Conservation (phyloP, 2,329 filamentous ascomycete genomes). For the Mollisiaceae sp. region DNA sequence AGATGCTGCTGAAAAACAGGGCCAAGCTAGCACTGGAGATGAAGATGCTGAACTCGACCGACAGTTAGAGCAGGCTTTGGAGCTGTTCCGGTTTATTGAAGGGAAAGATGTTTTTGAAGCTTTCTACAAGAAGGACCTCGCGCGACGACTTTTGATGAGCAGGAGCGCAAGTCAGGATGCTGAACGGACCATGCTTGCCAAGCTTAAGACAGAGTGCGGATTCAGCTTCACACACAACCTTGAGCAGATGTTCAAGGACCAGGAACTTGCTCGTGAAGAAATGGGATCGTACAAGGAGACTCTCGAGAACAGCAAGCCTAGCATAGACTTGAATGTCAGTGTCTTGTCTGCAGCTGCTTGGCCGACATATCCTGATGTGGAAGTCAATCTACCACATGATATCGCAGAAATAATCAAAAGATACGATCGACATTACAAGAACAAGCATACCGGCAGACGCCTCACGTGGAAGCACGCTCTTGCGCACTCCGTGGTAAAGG, state of each 20-base stretch:
- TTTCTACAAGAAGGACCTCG: conserved; percentile 98
- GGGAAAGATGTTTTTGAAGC: conserved; percentile 98
- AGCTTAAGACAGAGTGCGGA: conserved; percentile 91
- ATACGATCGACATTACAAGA: conserved; percentile 86
- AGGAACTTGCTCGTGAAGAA: conserved; percentile 90
- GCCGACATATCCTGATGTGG: conserved; percentile 83
- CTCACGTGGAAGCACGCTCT: conserved; percentile 92
- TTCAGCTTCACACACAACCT: conserved; percentile 95
- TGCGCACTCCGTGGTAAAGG: conserved; percentile 87
- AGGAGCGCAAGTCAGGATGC: conserved; percentile 93
- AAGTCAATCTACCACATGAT: conserved; percentile 74
- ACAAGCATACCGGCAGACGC: conserved; percentile 85
- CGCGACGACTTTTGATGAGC: conserved; percentile 86
- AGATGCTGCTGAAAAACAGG: conserved; percentile 61
- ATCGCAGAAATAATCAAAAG: conserved; percentile 77
- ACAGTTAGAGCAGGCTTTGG: conserved; percentile 89
- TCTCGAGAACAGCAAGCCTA: conserved; percentile 54
- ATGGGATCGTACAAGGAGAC: conserved; percentile 85
- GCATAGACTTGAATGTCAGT: conserved; percentile 80
- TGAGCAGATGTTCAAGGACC: conserved; percentile 99
- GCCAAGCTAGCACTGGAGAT: conserved; percentile 73
- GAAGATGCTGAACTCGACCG: conserved; percentile 92
- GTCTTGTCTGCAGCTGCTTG: conserved; percentile 91
- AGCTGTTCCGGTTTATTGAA: conserved; percentile 95
- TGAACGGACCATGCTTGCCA: conserved; percentile 91